Evolutionary conservation across 2,329 filamentous ascomycete genomes (phyloP), one percentile per base, ranked within the genome.

Genomic region (Emergomyces orientalis): DNA sequence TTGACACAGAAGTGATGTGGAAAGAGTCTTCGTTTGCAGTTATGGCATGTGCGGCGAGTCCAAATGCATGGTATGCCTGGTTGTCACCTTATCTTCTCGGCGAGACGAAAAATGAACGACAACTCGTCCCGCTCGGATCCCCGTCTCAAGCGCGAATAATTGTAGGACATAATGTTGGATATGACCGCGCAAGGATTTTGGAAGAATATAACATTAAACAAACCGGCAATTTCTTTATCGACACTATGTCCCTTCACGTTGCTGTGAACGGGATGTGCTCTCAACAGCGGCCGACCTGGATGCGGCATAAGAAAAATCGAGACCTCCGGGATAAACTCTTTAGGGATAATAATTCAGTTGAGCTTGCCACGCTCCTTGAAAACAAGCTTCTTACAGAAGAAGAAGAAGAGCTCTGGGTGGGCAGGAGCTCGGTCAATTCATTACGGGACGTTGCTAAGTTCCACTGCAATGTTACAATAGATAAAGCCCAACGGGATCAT

Each of bases 251-350:
- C 1, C 79, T 99, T 25, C 94, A 99, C 73, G 93, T 96, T 8
- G 95, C 95, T 2, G 93, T 96, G 30, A 99, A 99, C 72, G 94
- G 94, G 65, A 99, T 99, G 94, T 99, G 94, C 76, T 97, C 94
- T 27, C 88, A 89, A 67, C 94, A 99, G 75, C 85, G 94, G 59
- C 94, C 95, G 9, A 96, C 90, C 0, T 99, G 94, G 94, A 91
- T 97, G 87, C 95, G 90, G 74, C 90, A 96, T 75, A 89, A 91
- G 73, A 99, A 99, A 78, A 91, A 88, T 67, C 84, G 88, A 63
- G 93, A 97, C 71, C 71, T 93, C 55, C 82, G 90, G 59, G 92
- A 97, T 65, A 89, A 88, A 70, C 86, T 93, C 57, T 84, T 89
- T 5, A 86, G 81, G 58, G 84, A 90, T 62, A 88, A 86, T 2